These are phyloP conservation scores for Coemansia sp. DNA, from an alignment of 192 early-diverging fungal genomes.

Conservation along the genomic window DNA sequence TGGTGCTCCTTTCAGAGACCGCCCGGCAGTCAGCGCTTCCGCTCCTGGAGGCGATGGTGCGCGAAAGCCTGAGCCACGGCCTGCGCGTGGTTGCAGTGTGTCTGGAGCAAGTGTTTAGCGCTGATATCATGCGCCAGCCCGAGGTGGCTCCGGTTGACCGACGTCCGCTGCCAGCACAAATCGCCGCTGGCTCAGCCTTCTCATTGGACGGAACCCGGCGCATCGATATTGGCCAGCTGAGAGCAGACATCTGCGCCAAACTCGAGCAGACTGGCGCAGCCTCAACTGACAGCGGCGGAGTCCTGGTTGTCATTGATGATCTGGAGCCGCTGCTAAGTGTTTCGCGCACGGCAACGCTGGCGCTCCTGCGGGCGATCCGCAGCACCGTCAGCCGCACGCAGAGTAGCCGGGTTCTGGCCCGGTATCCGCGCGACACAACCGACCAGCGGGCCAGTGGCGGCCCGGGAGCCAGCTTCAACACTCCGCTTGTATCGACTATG, in stretches of 20 bases:
- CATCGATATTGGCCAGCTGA: not conserved
- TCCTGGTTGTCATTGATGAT: constrained; percentile 23
- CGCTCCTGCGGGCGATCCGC: constrained; percentile 27
- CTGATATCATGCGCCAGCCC: constrained; percentile 14
- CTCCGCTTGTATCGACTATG: not conserved
- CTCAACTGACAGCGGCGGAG: not conserved
- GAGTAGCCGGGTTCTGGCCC: constrained; percentile 19
- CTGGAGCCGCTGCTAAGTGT: constrained; percentile 25
- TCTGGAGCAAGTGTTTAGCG: constrained; percentile 15
- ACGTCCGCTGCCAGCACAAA: constrained; percentile 1
- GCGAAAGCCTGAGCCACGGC: constrained; percentile 24
- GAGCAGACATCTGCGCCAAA: not conserved
- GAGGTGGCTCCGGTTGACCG: constrained; percentile 10
- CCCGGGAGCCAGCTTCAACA: not conserved
- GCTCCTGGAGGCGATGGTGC: constrained; percentile 33
- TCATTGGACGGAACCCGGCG: not conserved
- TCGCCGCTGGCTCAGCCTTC: not conserved
- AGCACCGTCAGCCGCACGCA: not conserved
- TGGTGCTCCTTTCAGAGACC: constrained; percentile 39
- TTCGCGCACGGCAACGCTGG: constrained; percentile 20
- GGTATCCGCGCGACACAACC: constrained; percentile 29
- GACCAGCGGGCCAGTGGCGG: not conserved
- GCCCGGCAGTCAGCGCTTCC: constrained; percentile 42
- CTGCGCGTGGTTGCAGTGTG: constrained; percentile 24
- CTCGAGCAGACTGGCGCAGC: not conserved